Evolutionary conservation across 352 stramenopile genomes (phyloP).

Genomic region (Paralagenidium karlingii): DNA sequence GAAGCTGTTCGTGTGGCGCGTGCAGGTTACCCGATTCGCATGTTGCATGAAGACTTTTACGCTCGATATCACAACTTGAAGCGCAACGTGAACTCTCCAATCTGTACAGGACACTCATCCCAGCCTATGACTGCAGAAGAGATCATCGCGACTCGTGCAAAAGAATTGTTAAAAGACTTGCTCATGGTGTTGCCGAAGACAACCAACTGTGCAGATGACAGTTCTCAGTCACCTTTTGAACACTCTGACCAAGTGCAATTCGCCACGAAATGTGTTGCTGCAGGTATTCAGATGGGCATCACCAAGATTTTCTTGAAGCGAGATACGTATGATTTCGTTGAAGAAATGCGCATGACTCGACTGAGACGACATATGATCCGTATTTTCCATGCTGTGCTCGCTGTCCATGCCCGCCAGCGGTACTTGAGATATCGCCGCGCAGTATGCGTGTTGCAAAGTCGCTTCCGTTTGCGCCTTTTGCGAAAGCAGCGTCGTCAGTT

Average conservation of each 20-base stretch:
- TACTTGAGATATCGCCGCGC: conserved; percentile 48
- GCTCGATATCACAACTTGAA: conserved; percentile 57
- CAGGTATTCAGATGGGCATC: conserved; percentile 85
- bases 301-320: conserved; percentile 95
- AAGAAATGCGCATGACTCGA: conserved; percentile 69
- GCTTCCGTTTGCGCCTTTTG: conserved; percentile 41
- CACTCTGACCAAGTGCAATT: conserved; percentile 59
- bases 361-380: conserved; percentile 60
- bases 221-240: conserved; percentile 64
- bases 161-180: conserved; percentile 73
- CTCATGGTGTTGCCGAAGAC: conserved; percentile 85
- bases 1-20: conserved; percentile 78
- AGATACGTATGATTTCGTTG: conserved; percentile 83
- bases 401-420: conserved; percentile 28
- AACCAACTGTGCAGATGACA: conserved; percentile 46
- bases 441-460: conserved; percentile 34
- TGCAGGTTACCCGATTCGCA: conserved; percentile 69
- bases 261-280: conserved; percentile 31
- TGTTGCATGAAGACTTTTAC: conserved; percentile 64
- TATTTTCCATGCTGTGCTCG: conserved; percentile 61
- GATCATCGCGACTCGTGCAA: conserved; percentile 30
- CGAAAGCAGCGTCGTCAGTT: conserved; percentile 17
- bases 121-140: conserved; percentile 11
- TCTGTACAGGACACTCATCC: conserved; percentile 9
- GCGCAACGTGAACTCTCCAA: conserved; percentile 18